Conservation (phyloP, 768 basidiomycete species). For the Tephrocybe sp. region DNA sequence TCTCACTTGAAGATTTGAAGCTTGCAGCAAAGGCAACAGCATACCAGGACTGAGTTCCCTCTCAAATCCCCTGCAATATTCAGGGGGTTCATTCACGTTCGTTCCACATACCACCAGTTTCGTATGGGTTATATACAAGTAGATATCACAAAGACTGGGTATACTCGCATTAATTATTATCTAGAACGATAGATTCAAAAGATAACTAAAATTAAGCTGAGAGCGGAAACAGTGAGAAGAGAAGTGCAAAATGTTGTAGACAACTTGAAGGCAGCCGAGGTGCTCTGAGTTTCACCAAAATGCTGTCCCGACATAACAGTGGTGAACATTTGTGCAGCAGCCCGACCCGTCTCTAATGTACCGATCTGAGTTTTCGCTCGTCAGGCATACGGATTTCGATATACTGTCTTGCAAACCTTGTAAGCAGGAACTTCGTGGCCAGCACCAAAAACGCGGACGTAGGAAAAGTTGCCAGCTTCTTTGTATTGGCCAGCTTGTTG, state of each 20-base stretch:
- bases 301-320: slow-evolving; percentile 33
- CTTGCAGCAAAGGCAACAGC: slow-evolving; percentile 29
- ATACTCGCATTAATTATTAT: too few relatives aligned
- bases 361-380: slow-evolving; percentile 24
- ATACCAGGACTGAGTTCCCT: background rate
- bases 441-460: slow-evolving; percentile 46
- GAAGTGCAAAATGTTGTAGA: too few relatives aligned
- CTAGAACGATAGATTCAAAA: too few relatives aligned
- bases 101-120: too few relatives aligned
- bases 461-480: slow-evolving; percentile 55
- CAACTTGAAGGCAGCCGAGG: background rate
- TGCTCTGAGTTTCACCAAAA: background rate
- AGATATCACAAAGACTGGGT: too few relatives aligned
- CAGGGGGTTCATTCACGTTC: too few relatives aligned
- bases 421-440: slow-evolving; percentile 48
- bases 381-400: background rate
- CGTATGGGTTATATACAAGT: too few relatives aligned
- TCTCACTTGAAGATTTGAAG: slow-evolving; percentile 67
- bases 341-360: slow-evolving; percentile 34
- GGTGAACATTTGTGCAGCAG: slow-evolving; percentile 39
- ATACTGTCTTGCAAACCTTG: slow-evolving; percentile 22
- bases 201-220: background rate
- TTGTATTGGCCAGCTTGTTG: slow-evolving; percentile 50
- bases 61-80: too few relatives aligned
- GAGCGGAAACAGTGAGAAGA: background rate